Evolutionary conservation across 1,284 basidiomycete genomes (phyloP), one percentile per base, ranked within the genome.

Genomic region (Athelia sp.): DNA sequence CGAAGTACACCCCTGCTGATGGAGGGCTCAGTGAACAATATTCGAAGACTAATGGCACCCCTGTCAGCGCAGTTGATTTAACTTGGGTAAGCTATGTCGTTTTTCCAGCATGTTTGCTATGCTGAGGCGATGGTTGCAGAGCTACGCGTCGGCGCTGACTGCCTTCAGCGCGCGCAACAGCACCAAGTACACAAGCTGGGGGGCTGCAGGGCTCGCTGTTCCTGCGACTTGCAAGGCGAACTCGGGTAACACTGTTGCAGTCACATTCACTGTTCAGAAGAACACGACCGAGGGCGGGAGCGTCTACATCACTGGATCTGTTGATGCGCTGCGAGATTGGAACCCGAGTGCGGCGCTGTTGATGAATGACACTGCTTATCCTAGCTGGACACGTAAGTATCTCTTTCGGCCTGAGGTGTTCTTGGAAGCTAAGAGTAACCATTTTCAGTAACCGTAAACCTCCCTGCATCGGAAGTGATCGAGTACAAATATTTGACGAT

Each of bases 401-500:
- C 21, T 17, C 32, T 11, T 26, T 36, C 40, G 9, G 10, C 46
- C 51, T 53, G 13, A 58, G 54, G 10, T 45, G 18, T 22, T 31
- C 23, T 45, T 23, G 32, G 4, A 34, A 40, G 23, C 49, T 56
- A 31, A 50, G 38, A 11, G 23, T 23, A 22, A 10, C 23, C 48
- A 40, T 40, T 23, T 56, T 1, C 54, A 69, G 74, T 71, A 48
- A 76, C 72, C 17, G 62, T 76, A 18, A 64, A 62, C 49, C 56
- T 77, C 6, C 74, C 75, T 2, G 68, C 71, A n/a, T 65, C 54
- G 51, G 64, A 67, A 8, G 45, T 50, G 15, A 58, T 77, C 46
- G 59, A 76, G 64, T 77, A 76, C 67, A 76, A 76, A 63, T 76
- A 70, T 55, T 68, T 76, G 52, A 61, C 67, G 45, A 72, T 66